Evolutionary conservation across 495 filamentous ascomycete genomes (phyloP), one percentile per base, ranked within the genome.

Genomic region (Aspergillus affinis): DNA sequence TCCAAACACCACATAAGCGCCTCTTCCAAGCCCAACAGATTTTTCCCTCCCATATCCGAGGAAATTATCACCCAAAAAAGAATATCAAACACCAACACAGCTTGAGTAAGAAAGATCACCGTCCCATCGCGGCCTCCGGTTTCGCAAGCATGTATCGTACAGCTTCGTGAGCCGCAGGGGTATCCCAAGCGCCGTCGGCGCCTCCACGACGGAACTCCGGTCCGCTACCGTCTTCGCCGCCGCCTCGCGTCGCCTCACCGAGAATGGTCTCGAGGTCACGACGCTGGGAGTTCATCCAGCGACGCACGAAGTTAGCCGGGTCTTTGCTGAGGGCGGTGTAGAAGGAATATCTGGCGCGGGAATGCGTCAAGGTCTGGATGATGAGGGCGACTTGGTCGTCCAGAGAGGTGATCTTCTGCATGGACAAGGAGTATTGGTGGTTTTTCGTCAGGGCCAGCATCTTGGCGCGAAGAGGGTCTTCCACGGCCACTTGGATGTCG

Each of bases 191-290:
- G 46, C 85, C 75, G 4, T 75, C 76, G 20, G 62, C 48, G 13
- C 84, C 85, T 27, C 85, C 85, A 44, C 81, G 72, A 49, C 78
- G 76, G 72, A 86, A 88, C 69, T 86, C 87, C 19, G 81, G 79
- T 32, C 81, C 82, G 47, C 72, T 79, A 20, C 72, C 79, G 66
- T 84, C 82, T 50, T 90, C 88, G 9, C 85, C 87, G 49, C 84
- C 88, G 8, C 87, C 86, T 26, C 87, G 79, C 47, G 80, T 81
- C 4, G 84, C 85, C 73, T 97, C 95, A 36, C 94, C 94, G 50
- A 93, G 74, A 47, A 98, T 86, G 10, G 93, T 86, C 70, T 97
- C 93, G 54, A 98, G 78, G 74, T 98, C 94, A 51, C 94, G 76
- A 68, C 88, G 89, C 79, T 98, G 94, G 7, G 86, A 90, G 65